Evolutionary conservation across 331 rosid genomes (phyloP).

Genomic region (Malus hybrid): DNA sequence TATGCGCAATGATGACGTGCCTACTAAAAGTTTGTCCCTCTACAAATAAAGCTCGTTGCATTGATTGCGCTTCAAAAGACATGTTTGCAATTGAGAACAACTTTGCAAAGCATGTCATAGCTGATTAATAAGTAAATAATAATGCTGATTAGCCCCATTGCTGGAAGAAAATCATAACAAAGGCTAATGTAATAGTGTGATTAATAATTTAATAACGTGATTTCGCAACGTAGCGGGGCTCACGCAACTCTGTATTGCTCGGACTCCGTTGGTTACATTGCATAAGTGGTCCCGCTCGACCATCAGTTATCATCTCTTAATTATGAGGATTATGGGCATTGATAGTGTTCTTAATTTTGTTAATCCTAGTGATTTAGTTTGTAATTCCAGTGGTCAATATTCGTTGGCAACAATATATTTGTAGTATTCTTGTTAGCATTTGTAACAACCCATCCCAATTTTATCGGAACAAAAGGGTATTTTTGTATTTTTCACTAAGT

Average conservation of each 20-base stretch:
- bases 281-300: background rate
- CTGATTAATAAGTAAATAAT: background rate
- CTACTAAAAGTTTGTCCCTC: background rate
- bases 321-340: background rate
- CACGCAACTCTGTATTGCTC: background rate
- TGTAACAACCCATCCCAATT: no score
- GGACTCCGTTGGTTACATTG: background rate
- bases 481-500: no score
- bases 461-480: no score
- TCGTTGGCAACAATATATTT: background rate
- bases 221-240: constrained; percentile 13
- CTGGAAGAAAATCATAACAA: background rate
- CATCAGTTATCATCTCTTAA: background rate
- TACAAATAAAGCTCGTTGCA: constrained; percentile 8
- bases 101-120: background rate
- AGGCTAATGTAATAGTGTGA: background rate
- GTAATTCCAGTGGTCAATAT: background rate
- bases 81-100: background rate
- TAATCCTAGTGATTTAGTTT: background rate
- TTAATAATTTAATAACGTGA: background rate
- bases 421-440: background rate
- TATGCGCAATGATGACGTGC: background rate
- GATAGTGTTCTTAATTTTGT: background rate
- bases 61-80: constrained; percentile 26
- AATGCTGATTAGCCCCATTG: background rate